Base-by-base conservation (phyloP, 176 grass and related monocot species). In the Tillandsia leiboldiana region DNA sequence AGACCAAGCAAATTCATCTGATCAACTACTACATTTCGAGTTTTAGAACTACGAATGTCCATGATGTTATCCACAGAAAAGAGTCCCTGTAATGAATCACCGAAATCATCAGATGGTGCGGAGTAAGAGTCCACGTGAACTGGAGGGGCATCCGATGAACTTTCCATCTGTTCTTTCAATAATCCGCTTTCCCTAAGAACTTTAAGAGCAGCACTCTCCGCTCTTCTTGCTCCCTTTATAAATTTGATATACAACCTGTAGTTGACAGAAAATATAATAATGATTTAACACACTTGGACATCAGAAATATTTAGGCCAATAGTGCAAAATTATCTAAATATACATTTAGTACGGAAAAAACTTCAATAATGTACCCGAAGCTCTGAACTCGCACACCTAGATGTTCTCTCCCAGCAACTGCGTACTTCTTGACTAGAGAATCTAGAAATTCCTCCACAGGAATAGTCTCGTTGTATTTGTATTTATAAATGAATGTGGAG, bases 321-420 rank as follows among this genome's bases (percentile, higher is more conserved):
- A 28, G 3, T 24, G 28, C 9, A 26, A 11, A 20, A 73, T 12
- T 47, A 28, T 42, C 33, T 42, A 42, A 42, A 42, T 42, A 42
- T 42, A 57, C 48, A 63, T 29, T 26, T 48, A 63, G n/a, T 2
- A 42, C 33, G 6, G 33, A 3, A 42, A 42, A 42, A 42, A 8
- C 4, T 42, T 42, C 13, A 61, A 68, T 54, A 73, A 80, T 79
- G 57, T 88, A 97, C 93, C 86, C 84, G 74, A 92, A 82, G 67
- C 85, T 80, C 26, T 87, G 89, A 73, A 97, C 70, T 29, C 83
- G 86, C 53, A 97, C 83, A 10, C 93, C 86, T 26, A 97, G 86
- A 67, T 81, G 89, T 73, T 87, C 81, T 75, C 82, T 84, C 26
- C 78, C 78, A 59, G 82, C 72, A 26, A 87, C 73, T 26, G 80